Evolutionary conservation across 1,139 yeast species (phyloP), one percentile per base, ranked within the genome.

Genomic region (Yamadazyma conglobata): DNA sequence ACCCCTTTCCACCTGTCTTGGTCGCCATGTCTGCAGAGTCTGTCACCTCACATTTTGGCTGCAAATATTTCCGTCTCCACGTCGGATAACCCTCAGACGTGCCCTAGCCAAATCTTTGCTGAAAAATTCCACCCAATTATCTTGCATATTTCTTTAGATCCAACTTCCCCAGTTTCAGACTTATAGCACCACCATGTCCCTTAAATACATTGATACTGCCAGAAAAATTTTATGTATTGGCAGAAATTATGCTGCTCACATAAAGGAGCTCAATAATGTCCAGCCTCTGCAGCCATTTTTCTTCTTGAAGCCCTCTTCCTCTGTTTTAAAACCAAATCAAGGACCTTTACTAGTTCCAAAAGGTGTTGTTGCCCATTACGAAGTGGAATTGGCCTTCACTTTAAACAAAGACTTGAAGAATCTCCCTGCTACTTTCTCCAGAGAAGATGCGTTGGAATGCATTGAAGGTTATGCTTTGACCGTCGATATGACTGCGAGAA

Each of bases 171-270:
- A 17, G 6, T 9, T 9, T 5, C 22, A 10, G 22, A 20, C 6
- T 6, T 7, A 20, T 7, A 20, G 6, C 10, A 5, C 7, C 6
- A 25, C n/a, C 12, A 76, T 76, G 82, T 70, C 82, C 10, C 67
- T 69, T 49, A 62, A 69, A 24, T 85, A 81, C 52, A 64, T 79
- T 25, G 77, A 74, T 39, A 56, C 64, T 20, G 93, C 93, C 3
- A 70, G 83, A 28, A 91, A 91, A 62, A 77, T 89, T 53, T 73
- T 91, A 25, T 91, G 98, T 58, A 89, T 91, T 43, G 98, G 98
- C 28, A 81, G 99, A 46, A 91, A 91, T 60, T 91, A 88, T 54
- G 95, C 87, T 5, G 97, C 95, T 24, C 98, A 91, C 49, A 85
- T 88, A 54, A 77, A 83, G 44, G 98, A 91, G 57, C 69, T 91